Base-by-base conservation (phyloP, 495 filamentous ascomycete species). In the Penicillium longicatenatum region DNA sequence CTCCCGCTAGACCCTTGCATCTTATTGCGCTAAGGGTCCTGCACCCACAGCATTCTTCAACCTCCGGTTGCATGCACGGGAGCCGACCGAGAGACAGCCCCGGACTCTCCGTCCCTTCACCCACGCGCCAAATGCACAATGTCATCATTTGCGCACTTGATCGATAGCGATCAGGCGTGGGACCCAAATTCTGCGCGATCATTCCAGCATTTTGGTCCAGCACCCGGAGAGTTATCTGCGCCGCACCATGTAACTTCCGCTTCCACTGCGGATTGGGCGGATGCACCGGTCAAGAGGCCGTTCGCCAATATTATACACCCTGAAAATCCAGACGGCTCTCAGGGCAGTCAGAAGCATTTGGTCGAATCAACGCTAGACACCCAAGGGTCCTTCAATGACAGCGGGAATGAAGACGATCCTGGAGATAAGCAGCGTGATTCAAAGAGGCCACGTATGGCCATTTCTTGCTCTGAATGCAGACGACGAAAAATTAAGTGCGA, bases 401-500 rank as follows among this genome's bases (percentile, higher is more conserved):
- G 45, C n/a, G 45, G 24, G 16, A 48, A 48, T 48, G 45, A 48
- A 3, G 45, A 48, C 2, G 45, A 48, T 17, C 3, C 24, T 9
- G 45, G 30, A 6, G 45, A 48, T 12, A 48, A 48, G 12, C 45
- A 48, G 22, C 45, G 45, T 12, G 45, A 48, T 14, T 17, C 45
- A n/a, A 48, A 48, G 30, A 26, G 45, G 24, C 45, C 45, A n/a
- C 21, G 45, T 7, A 48, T 48, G 45, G 45, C 45, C 22, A 48
- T 48, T 48, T 48, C 45, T 4, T 48, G 45, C 7, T 48, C 45
- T 29, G 45, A 48, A 48, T 48, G 45, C 24, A 22, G 45, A 31
- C 45, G 45, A 16, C 21, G 45, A 48, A 48, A 48, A 48, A 48
- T 48, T 6, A 48, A 48, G 45, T 48, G 45, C 12, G 45, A 48